phyloP scores from a whole-genome alignment of 371 early-diverging fungal genomes.

The Mortierella sp. region DNA sequence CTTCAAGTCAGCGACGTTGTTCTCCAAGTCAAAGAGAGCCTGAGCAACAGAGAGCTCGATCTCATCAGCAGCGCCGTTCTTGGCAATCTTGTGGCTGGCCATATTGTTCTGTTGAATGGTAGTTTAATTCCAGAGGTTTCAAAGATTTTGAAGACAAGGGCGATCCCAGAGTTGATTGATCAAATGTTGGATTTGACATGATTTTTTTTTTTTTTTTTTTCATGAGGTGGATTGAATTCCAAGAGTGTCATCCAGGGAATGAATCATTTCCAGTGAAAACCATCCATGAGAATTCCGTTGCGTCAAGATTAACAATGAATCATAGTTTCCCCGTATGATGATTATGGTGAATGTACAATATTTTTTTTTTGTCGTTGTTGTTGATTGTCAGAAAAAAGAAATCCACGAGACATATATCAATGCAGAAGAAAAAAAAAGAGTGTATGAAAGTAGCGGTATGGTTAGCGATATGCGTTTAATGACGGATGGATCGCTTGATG shows the following conservation, averaged over 20 bases:
- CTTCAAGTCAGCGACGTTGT: constrained; percentile 94
- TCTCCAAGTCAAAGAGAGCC: constrained; percentile 95
- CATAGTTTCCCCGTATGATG: constrained; percentile 12
- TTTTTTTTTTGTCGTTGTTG: not conserved
- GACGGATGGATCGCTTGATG: constrained; percentile 16
- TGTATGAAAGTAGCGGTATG: not conserved
- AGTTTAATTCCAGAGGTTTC: not conserved
- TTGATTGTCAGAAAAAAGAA: not conserved
- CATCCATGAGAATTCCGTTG: not conserved
- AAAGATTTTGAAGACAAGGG: not conserved
- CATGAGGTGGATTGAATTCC: not conserved
- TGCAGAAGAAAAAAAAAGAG: not conserved
- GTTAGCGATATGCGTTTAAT: not conserved
- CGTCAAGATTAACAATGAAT: constrained; percentile 1
- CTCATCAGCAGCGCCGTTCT: constrained; percentile 90
- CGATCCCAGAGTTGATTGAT: not conserved
- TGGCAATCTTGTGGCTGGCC: constrained; percentile 76
- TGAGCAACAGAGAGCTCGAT: constrained; percentile 96
- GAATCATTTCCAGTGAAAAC: not conserved
- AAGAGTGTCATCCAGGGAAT: not conserved
- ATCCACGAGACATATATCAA: not conserved
- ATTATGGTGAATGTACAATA: not conserved
- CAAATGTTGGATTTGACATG: not conserved
- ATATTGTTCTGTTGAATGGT: constrained; percentile 33
- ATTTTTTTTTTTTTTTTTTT: constrained; percentile 6